A percentile compares a stretch with the other conserved stretches of the same genome.
These are phyloP conservation scores for Coemansia sp. DNA, from an alignment of 192 early-diverging fungal genomes.

Conservation along the genomic window DNA sequence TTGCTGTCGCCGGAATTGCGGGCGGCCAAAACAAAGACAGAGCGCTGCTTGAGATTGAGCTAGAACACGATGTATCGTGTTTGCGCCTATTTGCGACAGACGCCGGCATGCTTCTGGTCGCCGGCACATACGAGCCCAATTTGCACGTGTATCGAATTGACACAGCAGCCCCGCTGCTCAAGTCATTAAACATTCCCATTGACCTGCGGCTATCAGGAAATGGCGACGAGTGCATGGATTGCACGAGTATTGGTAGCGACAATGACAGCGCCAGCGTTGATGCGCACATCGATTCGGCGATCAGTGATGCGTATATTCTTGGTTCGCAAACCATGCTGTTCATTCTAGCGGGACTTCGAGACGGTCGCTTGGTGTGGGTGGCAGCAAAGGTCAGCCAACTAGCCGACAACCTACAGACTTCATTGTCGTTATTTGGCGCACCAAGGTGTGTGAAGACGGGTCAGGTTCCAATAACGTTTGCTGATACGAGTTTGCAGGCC, in stretches of 20 bases:
- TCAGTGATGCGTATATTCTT: conserved; percentile 30
- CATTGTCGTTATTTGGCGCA: neutral
- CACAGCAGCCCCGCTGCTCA: neutral
- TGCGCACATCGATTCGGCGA: neutral
- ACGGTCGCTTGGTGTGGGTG: conserved; percentile 11
- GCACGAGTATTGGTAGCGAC: conserved; percentile 3
- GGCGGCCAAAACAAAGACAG: neutral
- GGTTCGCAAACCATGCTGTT: neutral
- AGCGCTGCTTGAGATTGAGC: neutral
- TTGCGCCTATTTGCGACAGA: conserved; percentile 19
- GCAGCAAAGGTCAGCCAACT: neutral
- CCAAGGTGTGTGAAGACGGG: neutral
- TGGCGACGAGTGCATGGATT: neutral
- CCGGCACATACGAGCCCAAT: conserved; percentile 16
- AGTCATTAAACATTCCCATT: neutral
- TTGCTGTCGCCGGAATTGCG: neutral
- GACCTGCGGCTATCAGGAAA: neutral
- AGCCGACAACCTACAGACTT: neutral
- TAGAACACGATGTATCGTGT: conserved; percentile 19
- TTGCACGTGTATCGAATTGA: conserved; percentile 7
- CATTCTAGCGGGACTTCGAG: conserved; percentile 31
- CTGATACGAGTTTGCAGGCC: neutral
- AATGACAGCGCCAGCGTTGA: neutral
- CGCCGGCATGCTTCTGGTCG: neutral
- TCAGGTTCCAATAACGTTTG: neutral